Percentiles rank a stretch among this genome's conserved stretches.
Evolutionary conservation across 225 moss, liverwort and hornwort species (phyloP).

Genomic region (Anthoceros angustus): DNA sequence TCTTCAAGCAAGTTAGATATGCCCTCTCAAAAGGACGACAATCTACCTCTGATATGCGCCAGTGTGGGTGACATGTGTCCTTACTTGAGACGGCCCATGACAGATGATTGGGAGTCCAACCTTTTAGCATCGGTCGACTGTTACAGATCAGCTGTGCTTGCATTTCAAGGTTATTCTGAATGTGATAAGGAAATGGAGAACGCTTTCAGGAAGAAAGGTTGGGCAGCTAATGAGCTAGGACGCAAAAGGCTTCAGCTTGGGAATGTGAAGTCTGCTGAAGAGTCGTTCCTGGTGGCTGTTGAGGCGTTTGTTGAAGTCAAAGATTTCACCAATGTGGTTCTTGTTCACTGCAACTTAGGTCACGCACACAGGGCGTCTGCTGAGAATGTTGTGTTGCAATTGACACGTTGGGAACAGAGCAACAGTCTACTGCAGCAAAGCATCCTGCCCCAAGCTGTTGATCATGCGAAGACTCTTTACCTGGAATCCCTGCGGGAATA

Average conservation of each 20-base stretch:
- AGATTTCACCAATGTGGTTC: conserved; percentile 64
- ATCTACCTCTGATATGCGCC: neutral
- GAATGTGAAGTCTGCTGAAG: conserved; percentile 53
- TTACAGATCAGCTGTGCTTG: conserved; percentile 44
- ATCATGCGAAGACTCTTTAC: conserved; percentile 62
- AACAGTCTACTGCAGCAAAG: conserved; percentile 28
- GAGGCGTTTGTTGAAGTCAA: conserved; percentile 64
- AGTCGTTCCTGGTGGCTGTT: conserved; percentile 54
- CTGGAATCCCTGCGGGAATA: conserved; percentile 79
- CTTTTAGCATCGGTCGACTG: conserved; percentile 52
- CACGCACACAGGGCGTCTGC: conserved; percentile 83
- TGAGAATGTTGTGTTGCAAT: conserved; percentile 58
- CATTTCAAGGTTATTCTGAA: conserved; percentile 37
- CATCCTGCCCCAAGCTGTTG: conserved; percentile 31
- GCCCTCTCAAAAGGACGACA: neutral
- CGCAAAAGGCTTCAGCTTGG: conserved; percentile 65
- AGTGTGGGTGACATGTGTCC: conserved; percentile 38
- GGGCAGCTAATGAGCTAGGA: conserved; percentile 87
- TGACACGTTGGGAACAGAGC: conserved; percentile 49
- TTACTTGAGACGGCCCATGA: conserved; percentile 31
- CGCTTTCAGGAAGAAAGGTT: conserved; percentile 65
- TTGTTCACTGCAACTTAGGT: conserved; percentile 83
- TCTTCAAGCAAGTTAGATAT: neutral
- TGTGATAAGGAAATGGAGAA: conserved; percentile 41
- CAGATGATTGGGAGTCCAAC: conserved; percentile 65